A percentile compares a stretch with the other conserved stretches of the same genome.
phyloP scores from a whole-genome alignment of 768 basidiomycete species.

The Arthromyces matolae region DNA sequence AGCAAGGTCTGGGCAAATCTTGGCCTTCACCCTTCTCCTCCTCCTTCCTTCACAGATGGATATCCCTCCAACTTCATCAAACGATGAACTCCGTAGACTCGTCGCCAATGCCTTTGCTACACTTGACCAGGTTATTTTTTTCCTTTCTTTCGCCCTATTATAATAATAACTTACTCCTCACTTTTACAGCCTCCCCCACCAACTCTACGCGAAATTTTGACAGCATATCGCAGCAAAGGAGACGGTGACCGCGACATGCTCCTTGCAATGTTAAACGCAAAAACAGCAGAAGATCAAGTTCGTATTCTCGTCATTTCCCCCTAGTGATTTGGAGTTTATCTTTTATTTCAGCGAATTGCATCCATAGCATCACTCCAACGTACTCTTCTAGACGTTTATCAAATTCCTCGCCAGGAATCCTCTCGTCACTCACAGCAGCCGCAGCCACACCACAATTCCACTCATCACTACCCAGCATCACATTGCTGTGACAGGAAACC shows the following conservation, averaged over 20 bases:
- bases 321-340: slow-evolving; percentile 1
- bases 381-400: slow-evolving; percentile 63
- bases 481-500: slow-evolving; percentile 30
- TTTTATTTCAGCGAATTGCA: slow-evolving; percentile 56
- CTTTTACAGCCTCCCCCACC: slow-evolving; percentile 67
- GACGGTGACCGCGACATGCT: slow-evolving; percentile 93
- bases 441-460: slow-evolving; percentile 25
- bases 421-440: slow-evolving; percentile 19
- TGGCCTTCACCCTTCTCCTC: slow-evolving; percentile 35
- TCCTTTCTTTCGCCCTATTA: background rate
- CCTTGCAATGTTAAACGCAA: slow-evolving; percentile 86
- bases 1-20: slow-evolving; percentile 38
- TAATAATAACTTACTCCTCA: slow-evolving; percentile 13
- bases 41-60: slow-evolving; percentile 26
- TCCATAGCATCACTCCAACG: slow-evolving; percentile 67
- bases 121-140: slow-evolving; percentile 38
- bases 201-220: slow-evolving; percentile 78
- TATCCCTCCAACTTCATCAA: slow-evolving; percentile 23
- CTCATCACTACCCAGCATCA: slow-evolving; percentile 38
- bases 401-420: slow-evolving; percentile 22
- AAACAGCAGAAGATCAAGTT: slow-evolving; percentile 91
- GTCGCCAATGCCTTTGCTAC: slow-evolving; percentile 35
- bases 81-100: slow-evolving; percentile 32
- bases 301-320: slow-evolving; percentile 17
- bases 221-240: slow-evolving; percentile 79